phyloP scores from a whole-genome alignment of 2,329 filamentous ascomycete species.

The Bipolaris sorokiniana region DNA sequence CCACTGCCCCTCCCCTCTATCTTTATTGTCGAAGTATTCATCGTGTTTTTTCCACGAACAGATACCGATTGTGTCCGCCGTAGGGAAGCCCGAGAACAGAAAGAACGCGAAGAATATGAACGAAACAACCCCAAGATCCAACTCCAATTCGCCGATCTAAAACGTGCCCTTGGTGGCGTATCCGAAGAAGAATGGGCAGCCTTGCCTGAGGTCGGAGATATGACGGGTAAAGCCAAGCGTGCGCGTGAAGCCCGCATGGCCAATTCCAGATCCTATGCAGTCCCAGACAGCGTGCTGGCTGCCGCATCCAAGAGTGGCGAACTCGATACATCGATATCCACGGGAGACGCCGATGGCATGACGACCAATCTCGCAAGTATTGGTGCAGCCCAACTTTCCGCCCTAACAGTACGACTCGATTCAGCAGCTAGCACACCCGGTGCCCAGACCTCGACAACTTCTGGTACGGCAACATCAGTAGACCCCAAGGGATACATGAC shows the following conservation, averaged over 20 bases:
- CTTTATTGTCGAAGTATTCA: conserved; percentile 62
- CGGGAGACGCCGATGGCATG: conserved; percentile 70
- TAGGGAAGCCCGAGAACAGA: conserved; percentile 92
- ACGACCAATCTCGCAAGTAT: conserved; percentile 99
- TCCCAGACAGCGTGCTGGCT: conserved; percentile 93
- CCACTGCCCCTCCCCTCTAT: conserved; percentile 32
- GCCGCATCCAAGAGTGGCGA: conserved; percentile 81
- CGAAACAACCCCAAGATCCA: conserved; percentile 97
- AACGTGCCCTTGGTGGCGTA: conserved; percentile 84
- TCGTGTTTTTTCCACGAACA: conserved; percentile 70
- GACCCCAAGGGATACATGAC: conserved; percentile 97
- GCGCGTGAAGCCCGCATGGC: conserved; percentile 79
- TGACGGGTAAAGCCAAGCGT: conserved; percentile 91
- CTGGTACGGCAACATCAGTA: conserved; percentile 86
- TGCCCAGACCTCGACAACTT: conserved; percentile 66
- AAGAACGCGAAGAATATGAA: conserved; percentile 94
- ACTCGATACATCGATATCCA: conserved; percentile 82
- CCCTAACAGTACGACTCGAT: conserved; percentile 90
- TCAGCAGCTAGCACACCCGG: conserved; percentile 74
- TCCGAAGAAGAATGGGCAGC: conserved; percentile 97
- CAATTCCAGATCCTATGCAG: conserved; percentile 79
- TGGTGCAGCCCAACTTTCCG: conserved; percentile 93
- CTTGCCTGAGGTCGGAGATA: conserved; percentile 92
- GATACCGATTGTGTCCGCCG: conserved; percentile 71
- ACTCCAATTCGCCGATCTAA: conserved; percentile 95